Base-by-base conservation (phyloP, 2,329 filamentous ascomycete species). In the Periconia sp. region DNA sequence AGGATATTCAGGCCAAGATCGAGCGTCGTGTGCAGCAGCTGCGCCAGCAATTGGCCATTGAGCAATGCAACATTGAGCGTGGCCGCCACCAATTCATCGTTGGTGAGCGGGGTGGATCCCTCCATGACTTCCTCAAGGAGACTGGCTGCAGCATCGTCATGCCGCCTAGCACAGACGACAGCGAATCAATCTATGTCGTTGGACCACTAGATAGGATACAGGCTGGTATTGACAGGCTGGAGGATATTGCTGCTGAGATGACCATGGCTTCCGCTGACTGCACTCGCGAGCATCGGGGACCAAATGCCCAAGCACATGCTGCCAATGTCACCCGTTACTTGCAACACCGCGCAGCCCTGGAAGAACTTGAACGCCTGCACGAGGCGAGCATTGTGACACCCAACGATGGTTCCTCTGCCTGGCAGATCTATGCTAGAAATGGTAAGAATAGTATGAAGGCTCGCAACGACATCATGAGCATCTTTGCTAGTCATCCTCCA, bases 1-100 rank as follows among this genome's bases (percentile, higher is more conserved):
- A 92, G 70, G 85, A 89, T 63, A 90, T 87, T 23, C 89, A 89
- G 54, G 85, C 88, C 42, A 86, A 90, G 66, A 89, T 97, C 60
- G 92, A 97, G 74, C 85, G 86, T 46, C 84, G 88, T 54, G 91
- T 87, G 7, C 84, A 88, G 56, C 83, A 93, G 68, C 83, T 99
- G 19, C 86, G 88, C 61, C 84, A 85, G 54, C 85, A 90, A 70
- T 80, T 97, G 47, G 85, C 88, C 41, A 79, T 94, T 46, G 86
- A 94, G 63, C 88, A 95, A 73, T 79, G 92, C 41, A 84, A 88
- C 6, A 91, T 97, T 63, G 89, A 93, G 73, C 88, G 88, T 57
- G 91, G 91, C 46, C 87, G 91, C 48, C 94, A 97, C 72, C 92
- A 96, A 72, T 97, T 97, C 79, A 94, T 99, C 68, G 87, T 96